Evolutionary conservation across 2,329 filamentous ascomycete species (phyloP), one percentile per base, ranked within the genome.

Genomic region (Emericellopsis cladophorae): DNA sequence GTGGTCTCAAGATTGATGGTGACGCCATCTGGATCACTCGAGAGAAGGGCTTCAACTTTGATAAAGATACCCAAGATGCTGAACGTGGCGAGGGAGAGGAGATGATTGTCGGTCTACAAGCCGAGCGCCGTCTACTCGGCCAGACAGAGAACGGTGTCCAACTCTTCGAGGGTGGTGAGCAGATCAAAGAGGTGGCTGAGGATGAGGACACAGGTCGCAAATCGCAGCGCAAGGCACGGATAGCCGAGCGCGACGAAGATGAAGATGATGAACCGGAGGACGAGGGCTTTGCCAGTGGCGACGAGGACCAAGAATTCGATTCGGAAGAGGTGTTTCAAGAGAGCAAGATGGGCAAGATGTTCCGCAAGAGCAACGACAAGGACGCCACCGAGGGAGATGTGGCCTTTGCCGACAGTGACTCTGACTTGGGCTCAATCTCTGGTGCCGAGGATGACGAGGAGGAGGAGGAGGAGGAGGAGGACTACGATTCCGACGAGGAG

Each of bases 401-500:
- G 43, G 86, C 80, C 2, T 98, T 95, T 65, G 92, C 92, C 12
- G 92, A 98, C 54, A 95, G 87, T 54, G 93, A 98, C 59, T 98
- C 92, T 0, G 93, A 98, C 56, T 71, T 98, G 5, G 92, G 92
- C 7, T 95, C 90, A 4, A 62, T 95, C 47, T 94, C 86, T 8
- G 66, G 62, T 1, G 64, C 65, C 6, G 71, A 74, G 3, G 65
- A 66, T 2, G 60, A 59, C 0, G 64, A 65, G 4, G 66, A 64
- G 10, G 62, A 67, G 8, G 65, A 66, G 2, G 60, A 59, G 1
- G 63, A 65, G 4, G 66, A 64, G 10, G 62, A 67, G 0, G 64
- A 66, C 16, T 57, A 61, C 37, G 58, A 64, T 40, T 73, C 68
- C 2, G 74, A 74, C 15, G 83, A 85, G 40, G 86, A 90, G 37